A percentile compares a stretch with the other conserved stretches of the same genome.
These are phyloP conservation scores for Puccinia hordei DNA, from an alignment of 1,284 basidiomycete genomes.

Conservation along the genomic window DNA sequence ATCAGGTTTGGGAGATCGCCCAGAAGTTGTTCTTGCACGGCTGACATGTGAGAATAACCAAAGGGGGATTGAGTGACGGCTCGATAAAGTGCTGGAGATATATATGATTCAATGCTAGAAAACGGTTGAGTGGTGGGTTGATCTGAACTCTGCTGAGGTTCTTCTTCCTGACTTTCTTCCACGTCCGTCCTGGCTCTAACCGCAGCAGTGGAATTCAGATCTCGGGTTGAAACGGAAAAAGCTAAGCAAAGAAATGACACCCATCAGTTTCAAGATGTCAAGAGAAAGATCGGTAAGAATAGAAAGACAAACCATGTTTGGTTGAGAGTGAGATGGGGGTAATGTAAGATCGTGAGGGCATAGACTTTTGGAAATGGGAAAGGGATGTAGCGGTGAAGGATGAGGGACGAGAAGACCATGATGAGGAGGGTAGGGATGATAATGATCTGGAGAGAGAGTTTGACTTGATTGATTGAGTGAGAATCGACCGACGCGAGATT, in stretches of 20 bases:
- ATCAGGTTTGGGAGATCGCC: conserved; percentile 64
- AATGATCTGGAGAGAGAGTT: conserved; percentile 1
- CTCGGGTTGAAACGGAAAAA: conserved; percentile 26
- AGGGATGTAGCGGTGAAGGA: conserved; percentile 10
- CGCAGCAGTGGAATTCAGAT: conserved; percentile 39
- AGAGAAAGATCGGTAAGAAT: neutral
- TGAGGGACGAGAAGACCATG: conserved; percentile 4
- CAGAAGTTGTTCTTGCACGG: conserved; percentile 81
- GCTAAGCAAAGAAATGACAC: neutral
- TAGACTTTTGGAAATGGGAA: neutral
- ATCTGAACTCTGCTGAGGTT: neutral
- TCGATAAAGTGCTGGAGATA: conserved; percentile 53
- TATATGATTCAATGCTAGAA: conserved; percentile 29
- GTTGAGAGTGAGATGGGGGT: neutral
- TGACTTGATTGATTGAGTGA: conserved; percentile 14
- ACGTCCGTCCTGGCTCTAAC: conserved; percentile 14
- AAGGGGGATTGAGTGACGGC: conserved; percentile 66
- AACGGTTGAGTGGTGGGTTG: conserved; percentile 28
- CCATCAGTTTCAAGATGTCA: neutral
- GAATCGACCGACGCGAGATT: conserved; percentile 23
- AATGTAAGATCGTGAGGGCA: neutral
- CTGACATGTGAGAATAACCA: conserved; percentile 73
- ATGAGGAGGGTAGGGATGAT: neutral
- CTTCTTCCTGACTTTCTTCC: neutral
- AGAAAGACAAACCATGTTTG: conserved; percentile 16